These are phyloP conservation scores for Trametes gibbosa DNA, from an alignment of 768 basidiomycete species.

Conservation along the genomic window DNA sequence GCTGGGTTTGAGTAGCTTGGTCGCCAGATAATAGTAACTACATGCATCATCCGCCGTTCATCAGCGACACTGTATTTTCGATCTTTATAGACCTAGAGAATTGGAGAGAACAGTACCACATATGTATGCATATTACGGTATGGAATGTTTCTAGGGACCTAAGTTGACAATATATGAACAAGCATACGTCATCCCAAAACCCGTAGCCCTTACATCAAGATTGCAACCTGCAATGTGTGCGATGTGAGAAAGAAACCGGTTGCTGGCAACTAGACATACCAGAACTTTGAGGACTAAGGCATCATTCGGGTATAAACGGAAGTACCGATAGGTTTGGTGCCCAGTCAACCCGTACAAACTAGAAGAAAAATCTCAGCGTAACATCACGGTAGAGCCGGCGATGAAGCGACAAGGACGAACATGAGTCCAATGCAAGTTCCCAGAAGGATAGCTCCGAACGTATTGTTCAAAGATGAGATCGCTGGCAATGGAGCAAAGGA, in stretches of 20 bases:
- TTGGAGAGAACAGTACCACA: neutral
- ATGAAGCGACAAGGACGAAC: neutral
- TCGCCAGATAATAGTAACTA: slow-evolving; percentile 3
- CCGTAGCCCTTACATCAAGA: neutral
- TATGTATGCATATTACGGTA: neutral
- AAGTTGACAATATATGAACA: too few species aligned
- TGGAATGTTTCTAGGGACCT: slow-evolving; percentile 3
- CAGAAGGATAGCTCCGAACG: neutral
- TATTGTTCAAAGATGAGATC: neutral
- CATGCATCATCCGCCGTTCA: neutral
- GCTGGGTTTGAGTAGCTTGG: slow-evolving; percentile 6
- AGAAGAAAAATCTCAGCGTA: too few species aligned
- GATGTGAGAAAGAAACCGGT: neutral
- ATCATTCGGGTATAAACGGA: slow-evolving; percentile 7
- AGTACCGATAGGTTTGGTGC: slow-evolving; percentile 7
- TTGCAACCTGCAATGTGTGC: neutral
- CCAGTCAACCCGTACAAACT: slow-evolving; percentile 3
- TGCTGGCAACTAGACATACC: neutral
- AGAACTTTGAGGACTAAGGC: neutral
- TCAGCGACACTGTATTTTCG: too few species aligned
- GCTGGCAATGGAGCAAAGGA: neutral
- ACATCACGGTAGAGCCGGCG: neutral
- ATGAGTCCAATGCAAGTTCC: neutral
- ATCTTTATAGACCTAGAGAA: too few species aligned
- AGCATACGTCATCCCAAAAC: neutral